phyloP scores from a whole-genome alignment of 352 stramenopile genomes.

The Phytophthora hybrid region DNA sequence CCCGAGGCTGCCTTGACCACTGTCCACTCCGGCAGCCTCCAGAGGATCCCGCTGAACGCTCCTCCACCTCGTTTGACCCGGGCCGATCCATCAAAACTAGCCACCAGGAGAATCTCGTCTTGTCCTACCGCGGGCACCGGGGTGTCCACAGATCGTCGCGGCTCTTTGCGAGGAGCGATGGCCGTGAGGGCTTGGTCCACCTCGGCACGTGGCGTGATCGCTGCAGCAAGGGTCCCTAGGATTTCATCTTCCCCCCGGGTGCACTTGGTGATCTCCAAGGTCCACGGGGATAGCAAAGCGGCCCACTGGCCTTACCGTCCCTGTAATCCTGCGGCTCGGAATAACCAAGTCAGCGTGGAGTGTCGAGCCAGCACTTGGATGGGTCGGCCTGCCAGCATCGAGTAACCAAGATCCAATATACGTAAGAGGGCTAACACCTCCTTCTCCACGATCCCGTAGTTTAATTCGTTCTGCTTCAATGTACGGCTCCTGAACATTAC shows the following conservation, averaged over 20 bases:
- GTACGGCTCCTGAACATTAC: neutral
- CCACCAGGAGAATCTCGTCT: constrained; percentile 4
- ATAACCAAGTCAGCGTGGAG: constrained; percentile 12
- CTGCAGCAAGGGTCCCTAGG: neutral
- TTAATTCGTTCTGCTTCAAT: neutral
- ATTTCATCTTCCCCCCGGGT: constrained; percentile 19
- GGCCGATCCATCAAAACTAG: constrained; percentile 34
- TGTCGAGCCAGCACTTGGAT: neutral
- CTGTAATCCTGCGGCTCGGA: neutral
- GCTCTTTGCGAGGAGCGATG: neutral
- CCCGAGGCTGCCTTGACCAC: neutral
- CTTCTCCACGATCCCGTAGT: neutral
- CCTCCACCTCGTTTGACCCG: constrained; percentile 10
- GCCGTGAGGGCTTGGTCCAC: neutral
- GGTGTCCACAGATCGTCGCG: neutral
- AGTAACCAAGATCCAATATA: neutral
- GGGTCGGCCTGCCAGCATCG: neutral
- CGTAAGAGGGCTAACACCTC: neutral
- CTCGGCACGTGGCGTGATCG: constrained; percentile 2
- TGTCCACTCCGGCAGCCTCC: constrained; percentile 22
- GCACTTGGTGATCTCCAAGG: neutral
- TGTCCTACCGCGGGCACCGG: neutral
- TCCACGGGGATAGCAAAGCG: neutral
- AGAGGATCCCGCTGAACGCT: constrained; percentile 18
- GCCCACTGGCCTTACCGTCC: constrained; percentile 6